Evolutionary conservation across 208 protist species (phyloP).

Genomic region (Crithidia acanthocephali): DNA sequence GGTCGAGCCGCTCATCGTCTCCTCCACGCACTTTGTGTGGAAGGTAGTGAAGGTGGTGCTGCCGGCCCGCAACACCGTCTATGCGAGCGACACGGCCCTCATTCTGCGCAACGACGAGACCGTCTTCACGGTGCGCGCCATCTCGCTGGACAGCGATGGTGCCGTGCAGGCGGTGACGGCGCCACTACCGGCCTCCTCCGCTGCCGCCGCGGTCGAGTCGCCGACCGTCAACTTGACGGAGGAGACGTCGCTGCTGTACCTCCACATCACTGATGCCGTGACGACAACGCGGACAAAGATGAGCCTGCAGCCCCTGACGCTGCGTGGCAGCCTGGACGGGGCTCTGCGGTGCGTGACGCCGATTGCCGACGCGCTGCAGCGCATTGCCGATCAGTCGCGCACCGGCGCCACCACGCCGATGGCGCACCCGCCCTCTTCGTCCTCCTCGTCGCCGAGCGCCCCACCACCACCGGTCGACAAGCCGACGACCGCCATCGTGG

Average conservation of each 20-base stretch:
- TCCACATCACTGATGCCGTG: constrained; percentile 21
- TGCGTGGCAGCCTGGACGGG: constrained; percentile 28
- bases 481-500: constrained; percentile 18
- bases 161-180: constrained; percentile 23
- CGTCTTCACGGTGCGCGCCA: constrained; percentile 29
- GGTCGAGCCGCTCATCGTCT: constrained; percentile 21
- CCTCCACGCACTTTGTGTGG: constrained; percentile 55
- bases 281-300: constrained; percentile 13
- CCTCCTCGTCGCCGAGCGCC: not conserved
- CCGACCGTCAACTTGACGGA: constrained; percentile 2
- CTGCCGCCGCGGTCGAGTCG: constrained; percentile 22
- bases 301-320: constrained; percentile 19
- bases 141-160: constrained; percentile 35
- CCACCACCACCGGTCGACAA: not conserved
- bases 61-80: constrained; percentile 39
- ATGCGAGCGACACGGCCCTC: constrained; percentile 27
- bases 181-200: constrained; percentile 8
- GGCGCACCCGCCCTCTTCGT: not conserved
- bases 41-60: constrained; percentile 45
- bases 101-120: constrained; percentile 43
- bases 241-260: constrained; percentile 27
- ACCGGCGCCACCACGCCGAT: constrained; percentile 5
- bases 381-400: constrained; percentile 20
- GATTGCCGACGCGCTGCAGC: constrained; percentile 34
- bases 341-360: constrained; percentile 29